Evolutionary conservation across 2,329 filamentous ascomycete genomes (phyloP), one percentile per base, ranked within the genome.

Genomic region (Raffaelea deltoideospora): DNA sequence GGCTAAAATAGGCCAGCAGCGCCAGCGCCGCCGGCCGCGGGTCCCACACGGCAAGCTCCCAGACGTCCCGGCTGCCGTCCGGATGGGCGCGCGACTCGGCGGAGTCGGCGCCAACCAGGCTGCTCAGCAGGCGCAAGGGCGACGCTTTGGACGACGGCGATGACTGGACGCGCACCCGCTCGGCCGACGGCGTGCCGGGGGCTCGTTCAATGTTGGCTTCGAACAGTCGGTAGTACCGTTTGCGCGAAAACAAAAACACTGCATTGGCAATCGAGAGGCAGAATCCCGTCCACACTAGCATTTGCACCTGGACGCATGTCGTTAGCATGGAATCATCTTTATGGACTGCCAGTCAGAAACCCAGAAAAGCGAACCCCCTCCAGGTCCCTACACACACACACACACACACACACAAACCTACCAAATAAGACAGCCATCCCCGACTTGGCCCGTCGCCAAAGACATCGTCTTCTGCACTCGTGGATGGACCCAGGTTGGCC

Each of bases 11-110:
- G 48, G 84, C 90, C 52, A 95, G 86, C 3, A 96, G 63, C 27
- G 78, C 75, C 37, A 96, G 60, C 32, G 76, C 85, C 26, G 93
- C 68, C 3, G 87, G 85, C 33, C 88, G 70, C 24, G 92, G 90
- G 53, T 96, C 87, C 90, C 90, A 98, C 7, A 96, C 69, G 2
- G 79, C 72, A 34, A 98, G 60, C 57, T 98, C 87, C 90, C 90
- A 98, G 10, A 98, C 90, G 55, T 98, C 87, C 10, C 79, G 72
- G 20, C 72, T 70, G 39, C 77, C 74, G 52, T 90, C 79, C 0
- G 88, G 84, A 56, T 95, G 82, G 21, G 85, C 80, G 51, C 86
- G 75, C 20, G 82, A 77, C 45, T 87, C 76, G n/a, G 86, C 83
- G 18, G 74, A 78, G 26, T 78, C 74, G 20, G 70, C 61, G 2